Conservation (phyloP, 2,329 filamentous ascomycete genomes). For the Tolypocladium tundrense region DNA sequence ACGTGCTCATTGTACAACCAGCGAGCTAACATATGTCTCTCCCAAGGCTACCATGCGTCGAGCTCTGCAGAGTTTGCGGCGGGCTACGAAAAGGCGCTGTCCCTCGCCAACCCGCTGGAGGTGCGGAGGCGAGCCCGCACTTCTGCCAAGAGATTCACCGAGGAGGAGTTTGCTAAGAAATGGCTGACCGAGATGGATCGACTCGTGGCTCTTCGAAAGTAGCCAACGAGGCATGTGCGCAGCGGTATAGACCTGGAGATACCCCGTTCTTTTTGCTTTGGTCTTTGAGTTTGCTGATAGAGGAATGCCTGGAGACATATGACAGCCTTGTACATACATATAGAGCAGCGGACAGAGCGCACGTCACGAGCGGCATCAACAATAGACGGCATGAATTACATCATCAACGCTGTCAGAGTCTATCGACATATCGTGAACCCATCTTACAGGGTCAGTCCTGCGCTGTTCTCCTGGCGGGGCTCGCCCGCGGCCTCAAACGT, state of each 20-base stretch:
- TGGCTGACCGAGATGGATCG: slow-evolving; percentile 70
- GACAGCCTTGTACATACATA: background rate
- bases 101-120: slow-evolving; percentile 58
- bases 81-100: slow-evolving; percentile 68
- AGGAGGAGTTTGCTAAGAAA: slow-evolving; percentile 69
- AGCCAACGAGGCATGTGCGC: slow-evolving; percentile 7
- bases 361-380: background rate
- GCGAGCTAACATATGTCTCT: background rate
- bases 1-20: background rate
- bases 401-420: background rate
- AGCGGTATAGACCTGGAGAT: slow-evolving; percentile 24
- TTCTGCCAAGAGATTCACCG: slow-evolving; percentile 77
- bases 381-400: background rate
- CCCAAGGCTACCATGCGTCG: slow-evolving; percentile 70
- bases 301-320: background rate
- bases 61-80: slow-evolving; percentile 70
- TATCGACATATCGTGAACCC: background rate
- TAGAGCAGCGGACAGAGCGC: background rate
- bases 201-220: slow-evolving; percentile 44
- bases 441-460: slow-evolving; percentile 41
- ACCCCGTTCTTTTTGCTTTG: slow-evolving; percentile 16
- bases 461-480: slow-evolving; percentile 62
- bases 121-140: slow-evolving; percentile 67
- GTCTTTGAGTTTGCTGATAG: background rate
- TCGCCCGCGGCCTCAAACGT: slow-evolving; percentile 71